Conservation (phyloP, 192 early-diverging fungal species). For the Thamnidium elegans region DNA sequence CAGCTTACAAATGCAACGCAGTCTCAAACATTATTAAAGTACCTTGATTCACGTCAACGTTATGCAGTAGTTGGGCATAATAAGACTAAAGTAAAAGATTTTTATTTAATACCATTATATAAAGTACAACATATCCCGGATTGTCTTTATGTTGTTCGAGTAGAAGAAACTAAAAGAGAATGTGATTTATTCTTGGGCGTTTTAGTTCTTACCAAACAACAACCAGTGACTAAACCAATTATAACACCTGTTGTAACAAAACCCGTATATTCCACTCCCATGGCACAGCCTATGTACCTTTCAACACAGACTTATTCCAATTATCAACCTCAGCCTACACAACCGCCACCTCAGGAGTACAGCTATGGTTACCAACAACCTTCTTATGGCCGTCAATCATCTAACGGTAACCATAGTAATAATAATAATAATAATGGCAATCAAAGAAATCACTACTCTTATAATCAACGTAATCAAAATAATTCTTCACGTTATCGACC, state of each 20-base stretch:
- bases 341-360: background rate
- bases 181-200: conserved; percentile 59
- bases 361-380: too few relatives aligned
- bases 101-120: conserved; percentile 69
- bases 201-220: conserved; percentile 50
- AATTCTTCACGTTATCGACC: background rate
- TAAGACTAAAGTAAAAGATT: conserved; percentile 66
- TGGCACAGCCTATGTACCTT: background rate
- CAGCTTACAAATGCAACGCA: conserved; percentile 27
- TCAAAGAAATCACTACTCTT: too few relatives aligned
- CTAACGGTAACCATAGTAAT: too few relatives aligned
- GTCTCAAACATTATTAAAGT: conserved; percentile 52
- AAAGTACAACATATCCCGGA: conserved; percentile 50
- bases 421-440: too few relatives aligned
- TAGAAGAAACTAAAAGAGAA: conserved; percentile 34
- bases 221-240: background rate
- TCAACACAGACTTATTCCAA: background rate
- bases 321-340: background rate
- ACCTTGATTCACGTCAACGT: conserved; percentile 58
- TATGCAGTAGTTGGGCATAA: conserved; percentile 68
- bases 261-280: background rate
- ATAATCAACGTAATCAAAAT: too few relatives aligned
- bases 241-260: background rate
- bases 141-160: conserved; percentile 51
- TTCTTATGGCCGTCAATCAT: too few relatives aligned